Percentiles rank a stretch among this genome's conserved stretches.
Conservation (phyloP, 1,284 basidiomycete genomes). For the Fomitiporia mediterranea region DNA sequence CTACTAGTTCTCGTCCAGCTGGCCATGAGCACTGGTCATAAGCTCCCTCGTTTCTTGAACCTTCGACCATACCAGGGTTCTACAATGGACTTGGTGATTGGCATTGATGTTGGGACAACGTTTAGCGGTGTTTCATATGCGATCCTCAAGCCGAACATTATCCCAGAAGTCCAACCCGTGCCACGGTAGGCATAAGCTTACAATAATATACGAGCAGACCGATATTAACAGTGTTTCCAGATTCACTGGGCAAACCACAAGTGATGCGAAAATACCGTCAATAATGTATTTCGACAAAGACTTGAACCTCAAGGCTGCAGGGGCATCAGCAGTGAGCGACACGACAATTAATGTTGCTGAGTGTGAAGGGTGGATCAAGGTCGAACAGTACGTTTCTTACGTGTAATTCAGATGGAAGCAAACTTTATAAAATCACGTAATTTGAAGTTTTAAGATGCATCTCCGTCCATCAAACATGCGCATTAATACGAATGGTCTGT, state of each 20-base stretch:
- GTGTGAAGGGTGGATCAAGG: slow-evolving; percentile 67
- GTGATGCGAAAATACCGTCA: slow-evolving; percentile 75
- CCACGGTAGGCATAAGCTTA: not conserved
- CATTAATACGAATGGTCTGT: slow-evolving; percentile 75
- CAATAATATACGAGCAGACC: not conserved
- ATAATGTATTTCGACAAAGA: slow-evolving; percentile 62
- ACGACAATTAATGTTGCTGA: slow-evolving; percentile 55
- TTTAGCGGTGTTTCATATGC: slow-evolving; percentile 10
- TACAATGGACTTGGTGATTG: not conserved
- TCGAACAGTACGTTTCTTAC: slow-evolving; percentile 52
- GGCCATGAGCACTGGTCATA: not conserved
- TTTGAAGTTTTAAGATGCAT: slow-evolving; percentile 65
- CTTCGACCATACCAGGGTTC: slow-evolving; percentile 1
- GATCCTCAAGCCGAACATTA: slow-evolving; percentile 1
- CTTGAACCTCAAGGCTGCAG: slow-evolving; percentile 63
- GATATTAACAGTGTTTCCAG: slow-evolving; percentile 34
- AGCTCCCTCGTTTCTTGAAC: not conserved
- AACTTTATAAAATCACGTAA: slow-evolving; percentile 6
- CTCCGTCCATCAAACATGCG: slow-evolving; percentile 69
- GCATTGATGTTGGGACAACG: slow-evolving; percentile 13
- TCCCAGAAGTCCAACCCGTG: not conserved
- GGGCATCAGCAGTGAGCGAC: slow-evolving; percentile 65
- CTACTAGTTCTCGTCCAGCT: not conserved
- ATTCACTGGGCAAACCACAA: slow-evolving; percentile 40
- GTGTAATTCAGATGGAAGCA: not conserved